These are phyloP conservation scores for Elsinoe batatas DNA, from an alignment of 2,329 filamentous ascomycete species.

Conservation along the genomic window DNA sequence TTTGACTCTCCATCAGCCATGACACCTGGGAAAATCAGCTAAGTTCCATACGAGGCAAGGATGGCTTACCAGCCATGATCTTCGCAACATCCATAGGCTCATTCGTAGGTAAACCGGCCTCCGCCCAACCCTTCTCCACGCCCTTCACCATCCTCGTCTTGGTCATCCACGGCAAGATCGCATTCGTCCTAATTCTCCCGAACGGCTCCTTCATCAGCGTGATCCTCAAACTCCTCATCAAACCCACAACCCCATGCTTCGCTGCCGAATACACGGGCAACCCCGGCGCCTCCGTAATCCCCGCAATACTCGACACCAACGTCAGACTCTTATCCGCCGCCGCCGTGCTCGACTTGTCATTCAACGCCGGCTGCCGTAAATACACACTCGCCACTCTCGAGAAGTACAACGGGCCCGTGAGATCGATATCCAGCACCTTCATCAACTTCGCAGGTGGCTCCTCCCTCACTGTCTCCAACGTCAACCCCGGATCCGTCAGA, in stretches of 20 bases:
- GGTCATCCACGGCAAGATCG: constrained; percentile 38
- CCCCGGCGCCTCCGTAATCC: constrained; percentile 40
- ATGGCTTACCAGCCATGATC: constrained; percentile 26
- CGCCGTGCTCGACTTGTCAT: constrained; percentile 17
- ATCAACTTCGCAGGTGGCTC: constrained; percentile 26
- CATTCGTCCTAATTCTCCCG: constrained; percentile 33
- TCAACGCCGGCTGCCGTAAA: constrained; percentile 32
- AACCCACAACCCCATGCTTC: constrained; percentile 43
- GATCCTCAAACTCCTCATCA: constrained; percentile 38
- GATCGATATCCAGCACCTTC: constrained; percentile 39
- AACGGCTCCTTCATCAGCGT: constrained; percentile 27
- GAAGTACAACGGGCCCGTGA: constrained; percentile 39
- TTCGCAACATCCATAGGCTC: constrained; percentile 32
- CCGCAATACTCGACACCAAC: constrained; percentile 38
- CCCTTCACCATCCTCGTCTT: constrained; percentile 30
- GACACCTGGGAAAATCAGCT: constrained; percentile 18
- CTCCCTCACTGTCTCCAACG: constrained; percentile 34
- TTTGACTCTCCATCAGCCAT: constrained; percentile 28
- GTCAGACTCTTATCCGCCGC: constrained; percentile 33
- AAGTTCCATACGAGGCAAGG: background rate
- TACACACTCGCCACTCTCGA: constrained; percentile 42
- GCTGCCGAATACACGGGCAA: constrained; percentile 39
- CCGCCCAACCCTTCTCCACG: constrained; percentile 29
- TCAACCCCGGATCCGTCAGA: constrained; percentile 38
- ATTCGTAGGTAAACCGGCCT: constrained; percentile 32